Evolutionary conservation across 345 rosid genomes (phyloP).

Genomic region (Eucalyptus guilfoylei): DNA sequence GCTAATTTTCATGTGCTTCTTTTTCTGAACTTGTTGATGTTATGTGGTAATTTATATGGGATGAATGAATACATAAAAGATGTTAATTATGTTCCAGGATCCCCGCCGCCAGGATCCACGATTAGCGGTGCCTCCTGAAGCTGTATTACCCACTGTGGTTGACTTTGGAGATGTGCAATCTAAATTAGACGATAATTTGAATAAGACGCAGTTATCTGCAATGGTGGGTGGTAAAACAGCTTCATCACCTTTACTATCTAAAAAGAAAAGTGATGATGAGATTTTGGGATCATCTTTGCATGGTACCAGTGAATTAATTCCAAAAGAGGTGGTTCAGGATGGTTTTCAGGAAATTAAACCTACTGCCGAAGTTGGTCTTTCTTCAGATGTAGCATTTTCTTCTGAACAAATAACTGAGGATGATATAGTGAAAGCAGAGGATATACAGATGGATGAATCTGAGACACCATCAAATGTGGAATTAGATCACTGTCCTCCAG

Average conservation of each 20-base stretch:
- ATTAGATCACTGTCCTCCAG: conserved; percentile 32
- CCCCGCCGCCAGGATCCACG: conserved; percentile 98
- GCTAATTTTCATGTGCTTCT: background rate
- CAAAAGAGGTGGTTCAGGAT: conserved; percentile 30
- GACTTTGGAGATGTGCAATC: conserved; percentile 23
- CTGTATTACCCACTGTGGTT: conserved; percentile 26
- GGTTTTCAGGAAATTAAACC: conserved; percentile 27
- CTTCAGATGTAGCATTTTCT: conserved; percentile 35
- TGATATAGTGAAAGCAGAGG: conserved; percentile 29
- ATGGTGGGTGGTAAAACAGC: conserved; percentile 24
- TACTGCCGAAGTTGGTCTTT: conserved; percentile 23
- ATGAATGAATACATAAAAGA: background rate
- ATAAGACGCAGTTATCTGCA: conserved; percentile 30
- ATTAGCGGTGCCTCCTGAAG: conserved; percentile 33
- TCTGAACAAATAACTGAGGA: conserved; percentile 32
- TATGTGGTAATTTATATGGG: background rate
- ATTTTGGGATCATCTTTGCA: conserved; percentile 22
- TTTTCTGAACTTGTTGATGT: background rate
- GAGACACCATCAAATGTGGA: conserved; percentile 28
- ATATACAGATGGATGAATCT: conserved; percentile 26
- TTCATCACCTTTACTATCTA: conserved; percentile 12
- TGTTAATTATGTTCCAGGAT: conserved; percentile 48
- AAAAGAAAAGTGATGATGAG: conserved; percentile 27
- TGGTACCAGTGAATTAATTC: conserved; percentile 26
- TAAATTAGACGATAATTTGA: conserved; percentile 36